Evolutionary conservation across 208 protist species (phyloP), one percentile per base, ranked within the genome.

Genomic region (Angomonas ambiguus): DNA sequence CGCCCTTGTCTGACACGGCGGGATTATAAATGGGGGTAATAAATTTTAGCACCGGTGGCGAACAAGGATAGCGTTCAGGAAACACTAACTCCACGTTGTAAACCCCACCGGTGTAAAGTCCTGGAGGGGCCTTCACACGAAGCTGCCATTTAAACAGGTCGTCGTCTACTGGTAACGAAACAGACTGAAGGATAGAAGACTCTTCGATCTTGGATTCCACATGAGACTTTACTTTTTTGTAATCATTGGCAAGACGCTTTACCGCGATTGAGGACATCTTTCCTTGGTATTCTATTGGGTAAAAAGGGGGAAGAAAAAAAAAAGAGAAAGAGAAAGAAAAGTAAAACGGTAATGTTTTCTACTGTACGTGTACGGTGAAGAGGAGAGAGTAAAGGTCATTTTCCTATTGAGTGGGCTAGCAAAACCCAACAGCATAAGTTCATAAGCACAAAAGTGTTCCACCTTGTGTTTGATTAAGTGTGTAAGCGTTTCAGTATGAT

Each of bases 21-120:
- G 88, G 88, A 67, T 79, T 87, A 58, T 79, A 91, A 32, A 92
- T 74, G 22, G 48, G 51, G 2, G 84, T 84, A 1, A 82, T 45
- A 45, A 95, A 74, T 8, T 58, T 60, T 27, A 92, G 56, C 33
- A 56, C 71, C 3, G 88, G 88, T 10, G 83, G 72, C 28, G 72
- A 67, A 61, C 85, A 74, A 0, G 88, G 88, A 68, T 90, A 95
- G 28, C 85, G 71, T 3, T 79, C 62, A 13, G 69, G 68, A 16
- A 85, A 67, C 6, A 63, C 68, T 32, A 88, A 81, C 11, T 76
- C 22, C 3, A 93, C 28, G 25, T 73, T 33, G 62, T 92, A 89
- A 51, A 33, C 67, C 24, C 30, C 25, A 6, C 62, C 72, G 2
- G 55, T 53, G 63, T 92, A 95, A n/a, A 89, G n/a, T 48, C 80